A percentile compares a stretch with the other conserved stretches of the same genome.
Conservation (phyloP, 441 rosid genomes). For the Pelargonium myrrhifolium region DNA sequence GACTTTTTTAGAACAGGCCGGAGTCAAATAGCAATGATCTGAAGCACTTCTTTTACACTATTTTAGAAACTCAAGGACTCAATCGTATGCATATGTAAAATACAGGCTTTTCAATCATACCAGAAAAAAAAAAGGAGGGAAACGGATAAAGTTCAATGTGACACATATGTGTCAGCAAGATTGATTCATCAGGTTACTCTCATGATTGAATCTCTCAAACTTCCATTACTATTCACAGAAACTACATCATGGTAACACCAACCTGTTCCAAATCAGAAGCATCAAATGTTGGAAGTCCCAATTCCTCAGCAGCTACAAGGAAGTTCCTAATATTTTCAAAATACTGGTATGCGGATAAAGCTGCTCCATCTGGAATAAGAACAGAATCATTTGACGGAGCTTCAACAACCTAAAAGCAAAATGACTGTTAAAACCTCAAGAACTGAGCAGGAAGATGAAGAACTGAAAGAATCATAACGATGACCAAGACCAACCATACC, state of each 20-base stretch:
- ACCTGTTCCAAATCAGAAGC: constrained; percentile 69
- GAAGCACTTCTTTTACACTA: neutral
- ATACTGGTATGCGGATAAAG: constrained; percentile 58
- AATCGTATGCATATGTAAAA: neutral
- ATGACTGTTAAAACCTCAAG: neutral
- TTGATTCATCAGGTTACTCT: neutral
- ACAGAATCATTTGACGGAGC: constrained; percentile 41
- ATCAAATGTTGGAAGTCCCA: constrained; percentile 63
- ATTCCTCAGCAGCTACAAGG: constrained; percentile 43
- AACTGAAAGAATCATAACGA: constrained; percentile 8
- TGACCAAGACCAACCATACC: constrained; percentile 21
- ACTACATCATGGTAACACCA: neutral
- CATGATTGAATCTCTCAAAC: neutral
- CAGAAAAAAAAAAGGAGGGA: too few species aligned
- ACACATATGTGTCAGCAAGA: neutral
- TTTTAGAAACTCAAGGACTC: neutral
- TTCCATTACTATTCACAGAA: neutral
- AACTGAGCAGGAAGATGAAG: neutral
- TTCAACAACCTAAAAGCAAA: constrained; percentile 47
- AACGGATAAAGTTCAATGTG: neutral
- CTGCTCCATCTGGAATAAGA: constrained; percentile 49
- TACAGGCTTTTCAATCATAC: neutral
- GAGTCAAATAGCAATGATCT: neutral
- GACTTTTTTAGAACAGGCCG: neutral
- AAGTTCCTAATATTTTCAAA: constrained; percentile 64